Conservation (phyloP, 2,329 filamentous ascomycete genomes). For the Xylariaceae sp. region DNA sequence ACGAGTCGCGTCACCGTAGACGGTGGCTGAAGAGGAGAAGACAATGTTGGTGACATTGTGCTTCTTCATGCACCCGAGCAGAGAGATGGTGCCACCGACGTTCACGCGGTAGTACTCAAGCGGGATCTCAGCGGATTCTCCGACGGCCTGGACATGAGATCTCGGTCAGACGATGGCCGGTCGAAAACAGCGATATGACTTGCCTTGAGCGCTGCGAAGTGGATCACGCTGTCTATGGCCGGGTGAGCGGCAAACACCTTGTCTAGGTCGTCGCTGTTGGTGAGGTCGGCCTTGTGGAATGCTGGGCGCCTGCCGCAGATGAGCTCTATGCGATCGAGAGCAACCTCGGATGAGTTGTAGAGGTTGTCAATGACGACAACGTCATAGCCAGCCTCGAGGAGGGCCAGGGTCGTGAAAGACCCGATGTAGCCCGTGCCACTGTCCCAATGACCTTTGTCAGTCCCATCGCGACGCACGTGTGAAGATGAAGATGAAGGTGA, state of each 20-base stretch:
- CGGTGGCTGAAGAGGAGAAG: conserved; percentile 96
- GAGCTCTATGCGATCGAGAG: conserved; percentile 89
- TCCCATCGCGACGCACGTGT: not conserved
- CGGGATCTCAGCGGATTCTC: conserved; percentile 88
- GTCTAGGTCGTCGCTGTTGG: conserved; percentile 75
- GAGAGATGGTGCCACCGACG: conserved; percentile 82
- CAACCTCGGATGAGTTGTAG: conserved; percentile 92
- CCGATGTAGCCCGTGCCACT: conserved; percentile 99
- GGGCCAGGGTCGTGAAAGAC: conserved; percentile 88
- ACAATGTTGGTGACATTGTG: conserved; percentile 95
- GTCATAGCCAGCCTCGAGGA: conserved; percentile 91
- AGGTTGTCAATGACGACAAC: conserved; percentile 95
- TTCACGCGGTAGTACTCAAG: conserved; percentile 98
- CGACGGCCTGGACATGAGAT: conserved; percentile 65
- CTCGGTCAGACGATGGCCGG: conserved; percentile 16
- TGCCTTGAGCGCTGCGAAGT: conserved; percentile 96
- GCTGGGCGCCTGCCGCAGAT: conserved; percentile 81
- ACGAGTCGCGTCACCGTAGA: conserved; percentile 95
- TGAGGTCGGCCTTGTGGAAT: conserved; percentile 85
- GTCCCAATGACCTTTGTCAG: conserved; percentile 8
- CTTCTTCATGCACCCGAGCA: conserved; percentile 80
- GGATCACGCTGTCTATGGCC: conserved; percentile 95
- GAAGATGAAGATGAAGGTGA: no score
- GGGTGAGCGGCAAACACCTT: conserved; percentile 84
- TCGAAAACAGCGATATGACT: conserved; percentile 21